Base-by-base conservation (phyloP, 129 eudicot genomes). In the Flaveria brownii region DNA sequence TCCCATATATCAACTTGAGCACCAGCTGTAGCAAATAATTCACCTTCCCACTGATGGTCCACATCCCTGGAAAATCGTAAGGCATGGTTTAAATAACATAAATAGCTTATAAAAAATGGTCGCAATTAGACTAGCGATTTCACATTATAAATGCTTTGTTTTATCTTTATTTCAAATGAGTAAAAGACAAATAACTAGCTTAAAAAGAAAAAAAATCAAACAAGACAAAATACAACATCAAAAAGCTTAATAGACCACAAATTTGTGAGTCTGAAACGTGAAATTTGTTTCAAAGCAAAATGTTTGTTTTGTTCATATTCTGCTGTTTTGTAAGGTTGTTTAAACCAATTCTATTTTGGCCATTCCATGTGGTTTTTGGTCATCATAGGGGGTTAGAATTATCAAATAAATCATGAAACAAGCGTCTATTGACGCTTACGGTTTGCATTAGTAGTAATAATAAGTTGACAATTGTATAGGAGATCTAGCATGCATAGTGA, bases 1-100 rank as follows among this genome's bases (percentile, higher is more conserved):
- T 94, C 89, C 98, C 98, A 94, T 80, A 94, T 88, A 78, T 89
- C 97, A 55, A 94, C 89, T 85, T 88, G 98, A 80, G 96, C 91
- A 82, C 98, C 98, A 72, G 89, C 97, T 4, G 98, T 94, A 15
- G 98, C 98, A 86, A 94, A 94, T 55, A 81, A 85, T 47, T 82
- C 80, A 80, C 97, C 96, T 68, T 88, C 89, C 90, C 90, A 88
- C 80, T 94, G 96, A 78, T 94, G 98, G 82, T 94, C 98, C 63
- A 88, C 97, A 52, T 87, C 97, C 90, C 97, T 91, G 77, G 49
- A 63, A 72, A 68, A 66, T 17, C 9, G 63, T n/a, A 57, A 70
- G 41, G 15, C 30, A 9, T 41, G 2, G 12, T 22, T 30, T 43
- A 51, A 51, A 51, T 4, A 36, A 46, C n/a, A 56, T 8, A 60